Evolutionary conservation across 345 rosid genomes (phyloP), one percentile per base, ranked within the genome.

Genomic region (Pistacia integerrima): DNA sequence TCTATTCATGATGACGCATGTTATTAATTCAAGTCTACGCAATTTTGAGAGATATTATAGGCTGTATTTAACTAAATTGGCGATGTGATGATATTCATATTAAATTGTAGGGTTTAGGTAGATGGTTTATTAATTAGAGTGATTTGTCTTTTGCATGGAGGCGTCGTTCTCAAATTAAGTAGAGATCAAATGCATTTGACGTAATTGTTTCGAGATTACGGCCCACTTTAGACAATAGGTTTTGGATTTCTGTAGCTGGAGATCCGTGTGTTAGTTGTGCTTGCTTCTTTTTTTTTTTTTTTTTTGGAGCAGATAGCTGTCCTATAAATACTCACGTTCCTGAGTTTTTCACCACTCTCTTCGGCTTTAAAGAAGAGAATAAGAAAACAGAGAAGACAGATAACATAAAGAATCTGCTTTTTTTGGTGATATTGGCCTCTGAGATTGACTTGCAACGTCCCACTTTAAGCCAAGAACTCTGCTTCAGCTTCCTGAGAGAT

Each of bases 101-200:
- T 54, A 54, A 54, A 14, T 30, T 48, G 3, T 5, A 4, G 54
- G 16, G 16, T 16, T 35, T 35, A 44, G 18, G 2, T 33, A 17
- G 33, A 5, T 14, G 25, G n/a, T 54, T 49, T 1, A 57, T 46
- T 16, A 38, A 36, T 57, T 62, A 0, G 14, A 62, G 64, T 67
- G 52, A 49, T 52, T 35, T 78, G 72, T 58, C 72, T 68, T 75
- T 30, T 77, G 63, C 74, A 58, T 73, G 82, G 48, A 64, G 16
- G 13, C 58, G 51, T 49, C 76, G 12, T 36, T 74, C 30, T 30
- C 52, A 51, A 49, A 64, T 28, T 69, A 64, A 49, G 28, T 52
- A 20, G 22, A 55, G 51, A 55, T 4, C 25, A 28, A 17, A 57
- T 5, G 22, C 72, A 64, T 8, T 70, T 59, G 73, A 59, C 72